These are phyloP conservation scores for Sugiyamaella americana DNA, from an alignment of 805 yeast genomes.

Conservation along the genomic window DNA sequence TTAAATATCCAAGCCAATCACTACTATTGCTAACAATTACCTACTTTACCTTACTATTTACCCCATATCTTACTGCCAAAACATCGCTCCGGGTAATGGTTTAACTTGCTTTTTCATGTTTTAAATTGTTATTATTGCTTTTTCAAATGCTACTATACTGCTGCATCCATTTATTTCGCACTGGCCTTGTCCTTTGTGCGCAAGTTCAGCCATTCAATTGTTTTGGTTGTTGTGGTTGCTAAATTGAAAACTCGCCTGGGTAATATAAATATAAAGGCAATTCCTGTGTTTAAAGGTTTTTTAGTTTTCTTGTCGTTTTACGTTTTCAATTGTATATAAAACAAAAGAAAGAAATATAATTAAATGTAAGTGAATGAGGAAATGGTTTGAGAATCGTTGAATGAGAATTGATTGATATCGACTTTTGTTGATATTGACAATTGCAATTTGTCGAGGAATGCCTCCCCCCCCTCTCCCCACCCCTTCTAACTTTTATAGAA, in stretches of 20 bases:
- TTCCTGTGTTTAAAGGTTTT: neutral
- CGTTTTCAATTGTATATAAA: neutral
- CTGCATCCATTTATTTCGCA: neutral
- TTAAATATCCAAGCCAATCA: neutral
- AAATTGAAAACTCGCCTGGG: neutral
- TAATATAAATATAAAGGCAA: neutral
- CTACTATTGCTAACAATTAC: neutral
- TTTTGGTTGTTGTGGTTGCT: neutral
- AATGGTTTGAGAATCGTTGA: neutral
- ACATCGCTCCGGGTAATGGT: neutral
- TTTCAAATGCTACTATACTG: neutral
- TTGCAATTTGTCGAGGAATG: neutral
- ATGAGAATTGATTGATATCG: neutral
- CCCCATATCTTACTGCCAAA: too few relatives aligned
- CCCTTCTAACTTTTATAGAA: too few relatives aligned
- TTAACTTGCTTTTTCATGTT: neutral
- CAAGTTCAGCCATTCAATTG: neutral
- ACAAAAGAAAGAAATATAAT: neutral
- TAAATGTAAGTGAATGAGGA: too few relatives aligned
- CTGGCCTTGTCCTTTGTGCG: neutral
- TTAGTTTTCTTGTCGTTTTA: too few relatives aligned
- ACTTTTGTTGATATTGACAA: neutral
- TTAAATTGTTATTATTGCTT: neutral
- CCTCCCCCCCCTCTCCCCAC: too few relatives aligned
- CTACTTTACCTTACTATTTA: too few relatives aligned